A percentile compares a stretch with the other conserved stretches of the same genome.
These are phyloP conservation scores for Blattamonas nauphoetae DNA, from an alignment of 78 protist genomes.

Conservation along the genomic window DNA sequence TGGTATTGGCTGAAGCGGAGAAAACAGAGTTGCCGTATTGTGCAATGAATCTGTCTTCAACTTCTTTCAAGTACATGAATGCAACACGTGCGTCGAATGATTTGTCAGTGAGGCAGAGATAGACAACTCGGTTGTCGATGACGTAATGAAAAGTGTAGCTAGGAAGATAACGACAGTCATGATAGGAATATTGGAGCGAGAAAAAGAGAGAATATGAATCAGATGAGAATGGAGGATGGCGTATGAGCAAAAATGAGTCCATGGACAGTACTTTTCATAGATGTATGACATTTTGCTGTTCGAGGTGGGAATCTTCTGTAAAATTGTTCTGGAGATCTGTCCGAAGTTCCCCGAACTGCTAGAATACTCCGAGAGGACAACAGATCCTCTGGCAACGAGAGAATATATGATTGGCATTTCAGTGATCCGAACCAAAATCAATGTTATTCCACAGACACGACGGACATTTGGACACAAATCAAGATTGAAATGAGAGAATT, in stretches of 20 bases:
- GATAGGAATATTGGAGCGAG: too few relatives aligned
- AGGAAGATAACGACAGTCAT: background rate
- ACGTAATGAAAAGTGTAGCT: conserved; percentile 71
- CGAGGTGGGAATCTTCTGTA: conserved; percentile 53
- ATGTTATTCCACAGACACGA: too few relatives aligned
- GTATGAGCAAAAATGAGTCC: too few relatives aligned
- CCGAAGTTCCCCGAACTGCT: conserved; percentile 35
- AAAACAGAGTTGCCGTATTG: conserved; percentile 45
- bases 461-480: too few relatives aligned
- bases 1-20: conserved; percentile 52
- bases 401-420: conserved; percentile 10
- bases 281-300: conserved; percentile 64
- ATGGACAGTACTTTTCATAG: conserved; percentile 72
- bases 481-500: too few relatives aligned
- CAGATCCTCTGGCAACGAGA: conserved; percentile 55
- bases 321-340: conserved; percentile 49
- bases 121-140: conserved; percentile 45
- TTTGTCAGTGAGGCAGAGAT: conserved; percentile 78
- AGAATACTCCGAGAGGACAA: conserved; percentile 55
- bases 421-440: too few relatives aligned
- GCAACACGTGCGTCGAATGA: conserved; percentile 40
- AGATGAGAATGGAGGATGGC: too few relatives aligned
- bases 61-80: conserved; percentile 64
- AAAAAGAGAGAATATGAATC: too few relatives aligned
- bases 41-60: conserved; percentile 48